phyloP scores from a whole-genome alignment of 495 filamentous ascomycete genomes.

The Talaromyces liani region DNA sequence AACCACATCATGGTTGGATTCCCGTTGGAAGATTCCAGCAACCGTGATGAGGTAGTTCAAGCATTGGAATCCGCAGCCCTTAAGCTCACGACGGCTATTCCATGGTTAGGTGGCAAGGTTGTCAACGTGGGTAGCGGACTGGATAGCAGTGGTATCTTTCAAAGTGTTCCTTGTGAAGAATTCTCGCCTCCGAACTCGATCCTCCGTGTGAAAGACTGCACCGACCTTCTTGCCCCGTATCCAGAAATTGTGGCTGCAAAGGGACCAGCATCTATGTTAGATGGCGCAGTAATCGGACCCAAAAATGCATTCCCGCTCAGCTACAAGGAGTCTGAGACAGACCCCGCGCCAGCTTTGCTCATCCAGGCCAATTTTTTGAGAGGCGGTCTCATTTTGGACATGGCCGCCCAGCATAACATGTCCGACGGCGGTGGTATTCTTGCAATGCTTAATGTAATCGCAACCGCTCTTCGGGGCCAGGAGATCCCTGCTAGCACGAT shows the following conservation, averaged over 20 bases:
- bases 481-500: conserved; percentile 15
- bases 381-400: conserved; percentile 23
- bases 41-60: conserved; percentile 11
- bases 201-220: neutral
- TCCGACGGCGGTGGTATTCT: conserved; percentile 31
- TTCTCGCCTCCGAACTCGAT: neutral
- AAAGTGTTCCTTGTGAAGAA: neutral
- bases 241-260: neutral
- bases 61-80: conserved; percentile 18
- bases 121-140: conserved; percentile 15
- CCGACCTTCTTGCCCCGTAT: neutral
- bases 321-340: neutral
- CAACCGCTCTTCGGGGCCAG: conserved; percentile 19
- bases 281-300: neutral
- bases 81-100: conserved; percentile 19
- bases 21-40: conserved; percentile 8
- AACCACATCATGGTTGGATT: conserved; percentile 26
- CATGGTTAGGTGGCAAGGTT: conserved; percentile 26
- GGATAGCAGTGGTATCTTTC: conserved; percentile 22
- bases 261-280: neutral
- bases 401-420: conserved; percentile 35
- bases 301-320: neutral
- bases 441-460: conserved; percentile 25
- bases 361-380: conserved; percentile 29
- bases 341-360: neutral